A percentile compares a stretch with the other conserved stretches of the same genome.
phyloP scores from a whole-genome alignment of 768 basidiomycete genomes.

The Grammothele lineata region DNA sequence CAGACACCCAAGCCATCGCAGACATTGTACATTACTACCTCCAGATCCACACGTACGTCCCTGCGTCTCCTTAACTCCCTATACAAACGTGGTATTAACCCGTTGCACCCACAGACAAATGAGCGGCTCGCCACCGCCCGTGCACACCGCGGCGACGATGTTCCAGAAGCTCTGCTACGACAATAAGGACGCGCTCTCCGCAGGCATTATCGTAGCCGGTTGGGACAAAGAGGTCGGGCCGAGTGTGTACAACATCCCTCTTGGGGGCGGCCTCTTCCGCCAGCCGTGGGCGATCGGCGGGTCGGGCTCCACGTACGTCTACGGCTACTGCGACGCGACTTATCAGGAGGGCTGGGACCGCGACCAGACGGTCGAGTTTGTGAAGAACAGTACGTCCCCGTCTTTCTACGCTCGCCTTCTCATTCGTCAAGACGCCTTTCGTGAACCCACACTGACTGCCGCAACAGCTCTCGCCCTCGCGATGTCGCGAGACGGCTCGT shows the following conservation, averaged over 20 bases:
- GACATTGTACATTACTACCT: constrained; percentile 84
- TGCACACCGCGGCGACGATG: constrained; percentile 73
- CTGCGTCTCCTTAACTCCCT: background rate
- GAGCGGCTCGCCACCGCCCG: constrained; percentile 63
- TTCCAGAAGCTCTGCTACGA: constrained; percentile 90
- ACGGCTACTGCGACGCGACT: constrained; percentile 99
- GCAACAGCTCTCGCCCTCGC: constrained; percentile 81
- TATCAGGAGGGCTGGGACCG: constrained; percentile 88
- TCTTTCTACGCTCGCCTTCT: background rate
- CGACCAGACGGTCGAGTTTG: constrained; percentile 90
- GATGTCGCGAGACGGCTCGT: constrained; percentile 97
- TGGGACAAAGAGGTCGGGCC: constrained; percentile 93
- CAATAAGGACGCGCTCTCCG: constrained; percentile 85
- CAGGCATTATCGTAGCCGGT: constrained; percentile 96
- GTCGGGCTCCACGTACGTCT: constrained; percentile 96
- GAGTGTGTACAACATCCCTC: constrained; percentile 93
- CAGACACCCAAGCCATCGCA: constrained; percentile 96
- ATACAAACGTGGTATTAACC: too few relatives aligned
- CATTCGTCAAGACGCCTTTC: background rate
- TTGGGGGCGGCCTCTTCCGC: constrained; percentile 94
- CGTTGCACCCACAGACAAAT: constrained; percentile 38
- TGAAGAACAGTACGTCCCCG: constrained; percentile 80
- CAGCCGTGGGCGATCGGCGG: constrained; percentile 99
- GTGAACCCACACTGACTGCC: background rate
- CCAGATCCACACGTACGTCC: constrained; percentile 66